Base-by-base conservation (phyloP, 768 basidiomycete genomes). In the Leccinum boreale region DNA sequence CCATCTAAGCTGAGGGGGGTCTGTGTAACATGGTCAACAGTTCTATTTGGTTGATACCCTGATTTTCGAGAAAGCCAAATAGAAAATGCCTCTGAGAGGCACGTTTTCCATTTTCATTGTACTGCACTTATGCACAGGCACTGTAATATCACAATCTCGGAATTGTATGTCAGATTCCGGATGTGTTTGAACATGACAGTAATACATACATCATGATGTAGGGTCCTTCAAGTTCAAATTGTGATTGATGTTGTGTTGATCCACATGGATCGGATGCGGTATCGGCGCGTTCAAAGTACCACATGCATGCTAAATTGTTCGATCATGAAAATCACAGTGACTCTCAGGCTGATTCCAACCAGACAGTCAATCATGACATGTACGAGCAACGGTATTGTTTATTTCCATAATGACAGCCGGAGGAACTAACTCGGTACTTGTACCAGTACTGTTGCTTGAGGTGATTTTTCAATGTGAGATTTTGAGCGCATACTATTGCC, bases 1-100 rank as follows among this genome's bases (percentile, higher is more conserved):
- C 2, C 67, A 57, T 47, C 54, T 68, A 39, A 69, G 66, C 35
- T 69, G 47, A 64, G 23, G 19, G 28, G 24, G 19, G 24, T 44
- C 21, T 14, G 46, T 8, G 10, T 36, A 23, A 26, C n/a, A 19
- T 12, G 19, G 17, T 24, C 19, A 21, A 46, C 23, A n/a, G 42
- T 15, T 26, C 5, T 33, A 47, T 48, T 33, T 12, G 21, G 17
- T 23, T 26, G 9, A 28, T 28, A 28, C 26, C 26, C 26, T 28
- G 26, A 28, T 28, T 28, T 28, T 28, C 26, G 33, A 35, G 33
- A 14, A 35, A 35, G 33, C 14, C 33, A 36, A 36, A 8, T n/a
- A n/a, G 17, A 10, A n/a, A 4, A 39, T n/a, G 36, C 17, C 36
- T 31, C 31, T 31, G 31, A 39, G 36, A n/a, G 36, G 17, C 36